A percentile compares a stretch with the other conserved stretches of the same genome.
These are phyloP conservation scores for Anastatica hierochuntica DNA, from an alignment of 345 rosid genomes.

Conservation along the genomic window DNA sequence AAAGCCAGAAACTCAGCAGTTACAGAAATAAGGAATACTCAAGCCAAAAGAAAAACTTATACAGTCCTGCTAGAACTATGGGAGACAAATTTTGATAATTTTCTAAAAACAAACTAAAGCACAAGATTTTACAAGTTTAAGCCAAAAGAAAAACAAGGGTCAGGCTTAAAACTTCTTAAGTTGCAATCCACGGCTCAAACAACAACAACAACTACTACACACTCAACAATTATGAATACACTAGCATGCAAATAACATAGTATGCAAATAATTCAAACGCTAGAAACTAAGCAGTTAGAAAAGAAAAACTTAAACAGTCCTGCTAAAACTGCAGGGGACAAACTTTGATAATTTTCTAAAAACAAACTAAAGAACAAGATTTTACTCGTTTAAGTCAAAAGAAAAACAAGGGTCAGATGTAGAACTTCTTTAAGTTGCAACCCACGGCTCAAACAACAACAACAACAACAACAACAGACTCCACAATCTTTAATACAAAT, in stretches of 20 bases:
- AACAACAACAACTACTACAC: too few relatives aligned
- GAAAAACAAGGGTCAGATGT: not conserved
- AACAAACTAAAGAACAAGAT: not conserved
- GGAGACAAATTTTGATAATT: too few relatives aligned
- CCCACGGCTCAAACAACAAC: too few relatives aligned
- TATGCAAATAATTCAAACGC: not conserved
- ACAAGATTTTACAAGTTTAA: not conserved
- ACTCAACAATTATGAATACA: not conserved
- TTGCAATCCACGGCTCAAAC: not conserved
- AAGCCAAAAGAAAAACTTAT: not conserved
- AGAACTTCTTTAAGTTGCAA: not conserved
- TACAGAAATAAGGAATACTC: too few relatives aligned
- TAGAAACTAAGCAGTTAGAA: not conserved
- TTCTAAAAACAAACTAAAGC: too few relatives aligned
- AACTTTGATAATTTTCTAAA: too few relatives aligned
- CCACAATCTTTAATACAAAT: too few relatives aligned
- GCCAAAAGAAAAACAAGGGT: not conserved
- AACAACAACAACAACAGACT: too few relatives aligned
- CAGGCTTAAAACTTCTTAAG: not conserved
- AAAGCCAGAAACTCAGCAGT: not conserved
- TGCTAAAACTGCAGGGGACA: too few relatives aligned
- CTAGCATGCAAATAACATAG: not conserved
- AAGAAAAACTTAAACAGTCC: not conserved
- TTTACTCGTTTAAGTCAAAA: not conserved
- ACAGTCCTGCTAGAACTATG: too few relatives aligned